Evolutionary conservation across 1,139 yeast species (phyloP).

Genomic region (Arxiozyma telluris): DNA sequence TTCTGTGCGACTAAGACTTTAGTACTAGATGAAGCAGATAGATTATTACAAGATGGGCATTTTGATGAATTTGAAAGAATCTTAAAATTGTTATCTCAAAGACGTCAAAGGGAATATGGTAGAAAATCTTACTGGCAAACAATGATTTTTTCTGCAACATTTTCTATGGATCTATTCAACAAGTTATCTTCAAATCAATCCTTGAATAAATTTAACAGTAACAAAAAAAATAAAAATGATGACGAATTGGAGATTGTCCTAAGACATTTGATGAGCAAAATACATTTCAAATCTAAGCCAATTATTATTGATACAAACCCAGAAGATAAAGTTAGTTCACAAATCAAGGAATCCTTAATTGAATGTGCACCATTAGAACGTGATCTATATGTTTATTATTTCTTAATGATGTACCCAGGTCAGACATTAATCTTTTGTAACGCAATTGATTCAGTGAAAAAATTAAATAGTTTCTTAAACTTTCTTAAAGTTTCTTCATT

Average conservation of each 20-base stretch:
- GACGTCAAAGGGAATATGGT: conserved; percentile 14
- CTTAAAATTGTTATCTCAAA: conserved; percentile 43
- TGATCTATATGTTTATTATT: conserved; percentile 83
- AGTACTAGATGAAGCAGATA: conserved; percentile 95
- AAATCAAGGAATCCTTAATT: conserved; percentile 74
- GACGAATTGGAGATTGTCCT: conserved; percentile 51
- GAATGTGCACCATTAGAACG: conserved; percentile 90
- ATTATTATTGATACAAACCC: conserved; percentile 80
- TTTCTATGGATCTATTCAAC: conserved; percentile 71
- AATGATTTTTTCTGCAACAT: conserved; percentile 88
- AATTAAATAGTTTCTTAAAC: conserved; percentile 67
- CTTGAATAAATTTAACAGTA: conserved; percentile 31
- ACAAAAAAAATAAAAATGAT: conserved; percentile 32
- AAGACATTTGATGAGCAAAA: conserved; percentile 45
- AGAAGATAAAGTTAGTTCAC: conserved; percentile 64
- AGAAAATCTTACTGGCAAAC: conserved; percentile 67
- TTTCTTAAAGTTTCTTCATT: conserved; percentile 65
- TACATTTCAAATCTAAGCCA: conserved; percentile 56
- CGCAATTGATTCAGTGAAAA: conserved; percentile 85
- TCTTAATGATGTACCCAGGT: conserved; percentile 79
- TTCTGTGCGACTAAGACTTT: conserved; percentile 58
- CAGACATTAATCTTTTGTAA: conserved; percentile 87
- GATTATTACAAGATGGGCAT: conserved; percentile 91
- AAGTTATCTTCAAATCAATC: conserved; percentile 44
- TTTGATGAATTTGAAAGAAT: conserved; percentile 87